Conservation (phyloP, 371 early-diverging fungal species). For the Mucor lusitanicus region DNA sequence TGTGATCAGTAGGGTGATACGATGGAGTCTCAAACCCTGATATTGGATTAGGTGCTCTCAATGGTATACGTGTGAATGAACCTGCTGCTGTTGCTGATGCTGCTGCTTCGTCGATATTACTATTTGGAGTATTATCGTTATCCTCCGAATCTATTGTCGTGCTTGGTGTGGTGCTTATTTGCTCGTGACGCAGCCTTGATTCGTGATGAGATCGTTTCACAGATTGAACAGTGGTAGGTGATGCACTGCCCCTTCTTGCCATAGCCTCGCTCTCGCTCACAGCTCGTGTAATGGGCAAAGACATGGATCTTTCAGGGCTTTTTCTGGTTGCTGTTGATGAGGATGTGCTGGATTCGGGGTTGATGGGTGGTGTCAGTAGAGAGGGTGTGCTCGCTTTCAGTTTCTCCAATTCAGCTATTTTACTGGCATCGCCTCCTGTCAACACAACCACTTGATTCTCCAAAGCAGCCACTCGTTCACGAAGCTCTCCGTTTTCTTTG, state of each 20-base stretch:
- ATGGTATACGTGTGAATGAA: constrained; percentile 14
- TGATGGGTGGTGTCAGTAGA: background rate
- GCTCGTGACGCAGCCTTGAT: constrained; percentile 7
- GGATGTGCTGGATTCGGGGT: background rate
- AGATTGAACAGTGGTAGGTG: background rate
- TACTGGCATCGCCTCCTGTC: constrained; percentile 9
- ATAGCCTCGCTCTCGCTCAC: background rate
- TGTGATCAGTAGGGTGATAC: background rate
- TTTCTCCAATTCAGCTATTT: constrained; percentile 6
- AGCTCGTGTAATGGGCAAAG: background rate
- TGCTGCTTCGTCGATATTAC: background rate
- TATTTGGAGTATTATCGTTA: background rate
- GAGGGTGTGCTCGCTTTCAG: constrained; percentile 20
- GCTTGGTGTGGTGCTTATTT: background rate
- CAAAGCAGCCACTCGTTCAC: constrained; percentile 13
- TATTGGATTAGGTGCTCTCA: constrained; percentile 14
- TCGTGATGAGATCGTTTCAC: background rate
- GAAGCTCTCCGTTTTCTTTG: constrained; percentile 41
- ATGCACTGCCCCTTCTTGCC: constrained; percentile 5
- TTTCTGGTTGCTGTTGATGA: background rate
- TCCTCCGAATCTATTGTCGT: background rate
- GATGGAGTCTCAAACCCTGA: constrained; percentile 3
- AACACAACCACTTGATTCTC: constrained; percentile 18
- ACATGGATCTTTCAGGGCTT: constrained; percentile 6
- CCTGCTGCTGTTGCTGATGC: background rate